Evolutionary conservation across 345 rosid genomes (phyloP), one percentile per base, ranked within the genome.

Genomic region (Salix exigua): DNA sequence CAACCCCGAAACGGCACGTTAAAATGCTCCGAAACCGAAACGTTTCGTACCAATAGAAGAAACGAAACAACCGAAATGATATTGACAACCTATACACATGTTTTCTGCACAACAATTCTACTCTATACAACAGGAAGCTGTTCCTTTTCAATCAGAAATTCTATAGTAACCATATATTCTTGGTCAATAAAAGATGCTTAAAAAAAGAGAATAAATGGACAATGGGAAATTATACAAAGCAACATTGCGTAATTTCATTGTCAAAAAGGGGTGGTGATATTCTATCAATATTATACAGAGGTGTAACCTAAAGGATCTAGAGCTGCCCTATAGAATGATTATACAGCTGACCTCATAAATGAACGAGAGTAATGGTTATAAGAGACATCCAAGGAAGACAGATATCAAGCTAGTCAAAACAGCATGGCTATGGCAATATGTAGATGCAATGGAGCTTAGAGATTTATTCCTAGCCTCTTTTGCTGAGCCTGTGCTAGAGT

Each of bases 381-480:
- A 72, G 46, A 77, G 62, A 77, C 66, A 53, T 73, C 76, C 40
- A 26, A 70, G 10, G 63, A 78, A 62, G 48, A 76, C 4, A 19
- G 79, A 53, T 62, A 73, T 74, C 68, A 77, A 33, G 69, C 28
- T 73, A 51, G 48, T 58, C 62, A 68, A 72, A 38, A 33, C 67
- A 23, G 66, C 69, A 31, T 30, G 77, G 63, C 53, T 46, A 51
- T 18, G 37, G 81, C 31, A 72, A 62, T 66, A 71, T 18, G 37
- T 73, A 25, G 77, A 76, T 74, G 86, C 78, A 74, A 33, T 60
- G 35, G 88, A 86, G 79, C 80, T 81, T 35, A 63, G 80, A 30
- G 88, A 81, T 68, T 70, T 71, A 26, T 75, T 83, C 62, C 72
- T 67, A 69, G 70, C 73, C 73, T 82, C 75, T 69, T 81, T 79